A percentile compares a stretch with the other conserved stretches of the same genome.
Evolutionary conservation across 768 basidiomycete species (phyloP).

Genomic region (Tulasnella sp.): DNA sequence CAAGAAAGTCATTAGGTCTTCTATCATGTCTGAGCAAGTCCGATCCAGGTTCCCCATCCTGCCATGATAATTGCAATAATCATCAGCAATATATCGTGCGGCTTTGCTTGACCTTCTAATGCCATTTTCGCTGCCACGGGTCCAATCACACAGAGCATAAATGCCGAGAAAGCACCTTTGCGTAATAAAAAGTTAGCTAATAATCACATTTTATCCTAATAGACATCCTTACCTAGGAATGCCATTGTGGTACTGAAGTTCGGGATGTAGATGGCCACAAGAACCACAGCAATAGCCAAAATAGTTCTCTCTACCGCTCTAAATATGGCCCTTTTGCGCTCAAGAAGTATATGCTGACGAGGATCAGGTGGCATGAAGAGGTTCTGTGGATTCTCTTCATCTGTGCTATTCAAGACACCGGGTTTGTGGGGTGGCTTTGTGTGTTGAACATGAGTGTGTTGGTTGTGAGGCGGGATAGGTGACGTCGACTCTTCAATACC

Average conservation of each 20-base stretch:
- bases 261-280: conserved; percentile 61
- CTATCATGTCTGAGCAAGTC: too few species aligned
- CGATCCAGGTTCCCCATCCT: conserved; percentile 59
- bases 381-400: conserved; percentile 6
- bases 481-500: conserved; percentile 41
- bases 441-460: conserved; percentile 6
- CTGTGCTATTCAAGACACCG: conserved; percentile 32
- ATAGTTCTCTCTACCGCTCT: conserved; percentile 40
- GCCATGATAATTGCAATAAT: conserved; percentile 49
- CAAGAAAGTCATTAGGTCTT: too few species aligned
- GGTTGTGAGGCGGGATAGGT: conserved; percentile 7
- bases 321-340: conserved; percentile 17
- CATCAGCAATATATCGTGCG: conserved; percentile 45
- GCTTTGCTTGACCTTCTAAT: conserved; percentile 35
- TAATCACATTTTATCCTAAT: too few species aligned
- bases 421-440: conserved; percentile 20
- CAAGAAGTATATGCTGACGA: background rate
- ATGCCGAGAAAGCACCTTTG: conserved; percentile 61
- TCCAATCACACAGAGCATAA: conserved; percentile 59
- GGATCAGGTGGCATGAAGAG: conserved; percentile 3
- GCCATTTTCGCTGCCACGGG: conserved; percentile 61
- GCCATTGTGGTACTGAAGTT: conserved; percentile 78
- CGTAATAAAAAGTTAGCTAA: background rate
- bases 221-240: conserved; percentile 40
- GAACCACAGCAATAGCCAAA: conserved; percentile 47